These are phyloP conservation scores for Sutorius australiensis DNA, from an alignment of 768 basidiomycete genomes.

Conservation along the genomic window DNA sequence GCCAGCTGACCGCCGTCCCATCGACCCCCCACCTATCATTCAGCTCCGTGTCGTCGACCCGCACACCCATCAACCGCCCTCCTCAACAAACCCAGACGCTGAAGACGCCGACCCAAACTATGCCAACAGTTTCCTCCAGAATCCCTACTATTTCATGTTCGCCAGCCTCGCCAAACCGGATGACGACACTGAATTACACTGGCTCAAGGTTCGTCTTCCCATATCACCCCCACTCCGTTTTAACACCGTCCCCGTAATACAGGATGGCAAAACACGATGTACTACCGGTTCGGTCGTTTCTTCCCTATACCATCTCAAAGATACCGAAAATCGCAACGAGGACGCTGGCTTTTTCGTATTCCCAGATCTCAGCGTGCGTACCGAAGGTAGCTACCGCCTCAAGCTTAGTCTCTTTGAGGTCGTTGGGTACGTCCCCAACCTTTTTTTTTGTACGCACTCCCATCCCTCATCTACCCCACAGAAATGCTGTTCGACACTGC, in stretches of 20 bases:
- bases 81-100: slow-evolving; percentile 27
- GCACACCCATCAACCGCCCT: slow-evolving; percentile 31
- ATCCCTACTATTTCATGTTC: slow-evolving; percentile 96
- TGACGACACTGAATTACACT: slow-evolving; percentile 84
- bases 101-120: slow-evolving; percentile 39
- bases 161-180: slow-evolving; percentile 87
- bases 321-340: slow-evolving; percentile 52
- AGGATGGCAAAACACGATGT: slow-evolving; percentile 89
- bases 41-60: slow-evolving; percentile 86
- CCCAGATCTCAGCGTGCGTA: slow-evolving; percentile 87
- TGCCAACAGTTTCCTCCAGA: slow-evolving; percentile 69
- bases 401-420: slow-evolving; percentile 85
- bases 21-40: slow-evolving; percentile 97
- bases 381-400: slow-evolving; percentile 80
- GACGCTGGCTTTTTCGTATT: slow-evolving; percentile 97
- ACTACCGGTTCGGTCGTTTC: slow-evolving; percentile 91
- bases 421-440: slow-evolving; percentile 61
- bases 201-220: slow-evolving; percentile 57
- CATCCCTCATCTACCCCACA: slow-evolving; percentile 27
- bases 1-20: slow-evolving; percentile 90
- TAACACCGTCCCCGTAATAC: not conserved
- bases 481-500: slow-evolving; percentile 85
- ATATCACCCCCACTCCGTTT: not conserved
- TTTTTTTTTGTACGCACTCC: not conserved
- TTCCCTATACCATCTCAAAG: slow-evolving; percentile 87